Base-by-base conservation (phyloP, 2,329 filamentous ascomycete genomes). In the Onygenales sp. region DNA sequence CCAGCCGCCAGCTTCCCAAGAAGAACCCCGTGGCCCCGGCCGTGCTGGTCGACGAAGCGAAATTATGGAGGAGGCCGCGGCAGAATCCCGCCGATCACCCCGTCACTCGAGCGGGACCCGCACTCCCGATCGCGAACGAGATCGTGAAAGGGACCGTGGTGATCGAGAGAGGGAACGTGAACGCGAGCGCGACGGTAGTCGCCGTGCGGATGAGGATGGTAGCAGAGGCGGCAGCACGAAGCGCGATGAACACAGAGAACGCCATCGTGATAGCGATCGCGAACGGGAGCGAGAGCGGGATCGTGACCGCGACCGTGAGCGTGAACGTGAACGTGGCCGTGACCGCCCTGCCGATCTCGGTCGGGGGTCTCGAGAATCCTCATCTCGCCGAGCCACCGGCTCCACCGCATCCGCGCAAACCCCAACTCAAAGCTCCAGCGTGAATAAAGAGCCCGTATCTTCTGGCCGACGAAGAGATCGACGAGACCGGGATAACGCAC, bases 221-320 rank as follows among this genome's bases (percentile, higher is more conserved):
- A 55, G 49, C 37, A 59, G 55, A 43, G 56, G 60, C 7, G 61
- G 61, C 33, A 62, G 60, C 44, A 62, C 54, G 44, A 66, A 67
- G 52, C 67, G 67, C 37, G 70, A 72, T 48, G 67, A 72, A 3
- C 59, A 63, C 34, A 64, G 67, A 42, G 69, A 70, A 31, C 68
- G 69, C 5, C 66, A 68, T 39, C 61, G 56, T 49, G 56, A 56
- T 40, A 56, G 55, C 11, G 57, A 61, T 42, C 54, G 56, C 34
- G 54, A 55, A 42, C 56, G 52, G 42, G 58, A 55, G 50, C 58
- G 51, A 56, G 63, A 58, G 65, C 62, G 52, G 58, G 59, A 51
- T 34, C 55, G 55, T 11, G 50, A 49, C 43, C 34, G 55, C 52
- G 34, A 34, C 27, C 32, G 21, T 27, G 63, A 58, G 65, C 62